Percentiles rank a stretch among this genome's conserved stretches.
phyloP scores from a whole-genome alignment of 768 basidiomycete species.

The Albatrellus ellisii region DNA sequence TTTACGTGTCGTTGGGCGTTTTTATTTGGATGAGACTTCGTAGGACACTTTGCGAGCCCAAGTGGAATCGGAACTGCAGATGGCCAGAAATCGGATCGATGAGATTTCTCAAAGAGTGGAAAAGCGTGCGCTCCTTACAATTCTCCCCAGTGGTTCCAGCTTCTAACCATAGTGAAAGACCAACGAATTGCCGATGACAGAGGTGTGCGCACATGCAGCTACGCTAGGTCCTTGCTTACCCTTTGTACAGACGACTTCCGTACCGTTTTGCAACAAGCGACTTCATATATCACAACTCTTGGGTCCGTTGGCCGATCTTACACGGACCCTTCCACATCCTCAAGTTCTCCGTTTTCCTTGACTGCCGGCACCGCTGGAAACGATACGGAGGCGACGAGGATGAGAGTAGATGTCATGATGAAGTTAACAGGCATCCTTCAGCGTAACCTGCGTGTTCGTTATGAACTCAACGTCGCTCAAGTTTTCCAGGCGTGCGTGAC shows the following conservation, averaged over 20 bases:
- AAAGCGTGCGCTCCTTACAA: constrained; percentile 4
- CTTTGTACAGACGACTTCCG: constrained; percentile 51
- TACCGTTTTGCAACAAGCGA: constrained; percentile 55
- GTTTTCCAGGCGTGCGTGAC: constrained; percentile 62
- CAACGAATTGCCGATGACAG: constrained; percentile 11
- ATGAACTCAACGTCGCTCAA: constrained; percentile 57
- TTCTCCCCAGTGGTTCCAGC: neutral
- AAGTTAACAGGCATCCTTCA: constrained; percentile 54
- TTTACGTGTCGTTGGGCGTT: no score
- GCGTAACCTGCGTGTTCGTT: constrained; percentile 60
- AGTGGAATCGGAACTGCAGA: constrained; percentile 12
- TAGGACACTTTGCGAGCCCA: constrained; percentile 10
- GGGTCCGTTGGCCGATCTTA: constrained; percentile 27
- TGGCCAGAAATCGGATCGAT: constrained; percentile 9
- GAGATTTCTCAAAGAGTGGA: constrained; percentile 11
- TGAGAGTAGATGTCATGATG: constrained; percentile 49
- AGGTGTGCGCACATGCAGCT: constrained; percentile 1
- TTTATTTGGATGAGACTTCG: neutral
- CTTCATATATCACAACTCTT: constrained; percentile 42
- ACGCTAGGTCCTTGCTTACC: neutral
- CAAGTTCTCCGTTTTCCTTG: constrained; percentile 24
- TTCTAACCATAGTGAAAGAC: constrained; percentile 2
- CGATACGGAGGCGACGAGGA: constrained; percentile 29
- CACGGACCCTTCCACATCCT: constrained; percentile 20
- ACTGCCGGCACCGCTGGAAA: constrained; percentile 25